Evolutionary conservation across 2,329 filamentous ascomycete species (phyloP).

Genomic region (Claviceps quebecensis): DNA sequence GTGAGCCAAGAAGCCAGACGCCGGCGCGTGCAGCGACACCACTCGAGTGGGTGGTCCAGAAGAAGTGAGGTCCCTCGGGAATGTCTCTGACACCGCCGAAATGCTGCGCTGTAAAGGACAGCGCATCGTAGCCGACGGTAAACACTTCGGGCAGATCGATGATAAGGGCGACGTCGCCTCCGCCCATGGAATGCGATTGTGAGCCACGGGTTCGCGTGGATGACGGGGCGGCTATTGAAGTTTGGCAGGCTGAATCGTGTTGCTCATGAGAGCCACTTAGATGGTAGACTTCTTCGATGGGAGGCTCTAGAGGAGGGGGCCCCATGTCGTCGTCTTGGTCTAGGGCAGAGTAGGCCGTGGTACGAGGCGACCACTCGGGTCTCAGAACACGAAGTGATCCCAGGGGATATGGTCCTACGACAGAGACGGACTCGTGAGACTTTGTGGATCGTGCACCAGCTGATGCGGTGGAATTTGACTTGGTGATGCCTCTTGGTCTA

Average conservation of each 20-base stretch:
- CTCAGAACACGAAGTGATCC: constrained; percentile 28
- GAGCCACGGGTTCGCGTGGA: constrained; percentile 5
- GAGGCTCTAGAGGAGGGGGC: constrained; percentile 19
- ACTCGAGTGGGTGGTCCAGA: constrained; percentile 40
- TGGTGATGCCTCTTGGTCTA: constrained; percentile 16
- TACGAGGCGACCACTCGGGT: constrained; percentile 8
- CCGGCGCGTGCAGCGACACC: constrained; percentile 37
- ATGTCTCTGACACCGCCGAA: constrained; percentile 42
- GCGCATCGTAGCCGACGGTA: constrained; percentile 38
- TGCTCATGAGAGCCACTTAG: background rate
- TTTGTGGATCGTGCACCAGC: constrained; percentile 15
- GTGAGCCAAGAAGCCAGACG: constrained; percentile 38
- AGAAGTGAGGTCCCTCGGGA: constrained; percentile 41
- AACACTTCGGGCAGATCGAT: constrained; percentile 36
- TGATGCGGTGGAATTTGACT: constrained; percentile 20
- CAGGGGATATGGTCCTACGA: constrained; percentile 26
- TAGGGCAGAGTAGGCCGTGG: background rate
- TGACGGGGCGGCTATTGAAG: background rate
- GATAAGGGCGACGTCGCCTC: constrained; percentile 38
- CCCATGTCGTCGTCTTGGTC: constrained; percentile 14
- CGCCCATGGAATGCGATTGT: constrained; percentile 17
- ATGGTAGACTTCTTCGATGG: constrained; percentile 1
- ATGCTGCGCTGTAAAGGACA: constrained; percentile 31
- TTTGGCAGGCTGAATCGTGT: background rate
- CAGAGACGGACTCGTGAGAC: constrained; percentile 24